Evolutionary conservation across 2,329 filamentous ascomycete species (phyloP).

Genomic region (Sphaerulina populicola): DNA sequence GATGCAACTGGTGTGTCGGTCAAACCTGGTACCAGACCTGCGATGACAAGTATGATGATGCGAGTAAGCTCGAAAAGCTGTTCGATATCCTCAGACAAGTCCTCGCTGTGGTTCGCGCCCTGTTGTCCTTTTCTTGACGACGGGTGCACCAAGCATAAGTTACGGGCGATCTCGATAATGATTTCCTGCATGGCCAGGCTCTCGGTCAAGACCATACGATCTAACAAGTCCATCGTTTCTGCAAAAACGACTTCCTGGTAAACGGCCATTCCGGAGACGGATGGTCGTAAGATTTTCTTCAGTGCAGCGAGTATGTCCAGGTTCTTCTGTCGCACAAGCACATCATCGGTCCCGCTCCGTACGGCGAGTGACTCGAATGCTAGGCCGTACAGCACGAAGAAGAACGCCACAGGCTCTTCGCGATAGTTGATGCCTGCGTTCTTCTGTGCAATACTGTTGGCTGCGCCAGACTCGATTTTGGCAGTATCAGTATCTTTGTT

Average conservation of each 20-base stretch:
- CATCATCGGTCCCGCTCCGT: slow-evolving; percentile 52
- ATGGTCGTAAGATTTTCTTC: slow-evolving; percentile 89
- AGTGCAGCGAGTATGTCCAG: slow-evolving; percentile 82
- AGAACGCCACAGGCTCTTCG: slow-evolving; percentile 95
- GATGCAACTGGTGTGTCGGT: slow-evolving; percentile 48
- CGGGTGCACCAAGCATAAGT: slow-evolving; percentile 82
- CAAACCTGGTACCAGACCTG: slow-evolving; percentile 76
- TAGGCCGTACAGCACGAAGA: slow-evolving; percentile 94
- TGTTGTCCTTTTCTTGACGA: slow-evolving; percentile 61
- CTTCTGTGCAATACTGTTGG: slow-evolving; percentile 43
- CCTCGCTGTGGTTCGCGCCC: slow-evolving; percentile 43
- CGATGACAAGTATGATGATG: slow-evolving; percentile 88
- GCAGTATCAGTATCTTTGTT: slow-evolving; percentile 51
- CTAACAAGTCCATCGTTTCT: slow-evolving; percentile 92
- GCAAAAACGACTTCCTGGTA: slow-evolving; percentile 94
- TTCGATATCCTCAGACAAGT: slow-evolving; percentile 92
- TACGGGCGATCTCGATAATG: slow-evolving; percentile 88
- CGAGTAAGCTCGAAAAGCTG: slow-evolving; percentile 94
- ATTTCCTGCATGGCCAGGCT: slow-evolving; percentile 79
- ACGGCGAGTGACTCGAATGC: slow-evolving; percentile 92
- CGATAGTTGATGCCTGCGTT: slow-evolving; percentile 88
- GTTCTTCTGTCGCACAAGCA: slow-evolving; percentile 30
- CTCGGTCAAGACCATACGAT: slow-evolving; percentile 85
- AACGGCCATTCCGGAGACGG: slow-evolving; percentile 91
- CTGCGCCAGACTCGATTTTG: slow-evolving; percentile 9